Conservation (phyloP, 2,329 filamentous ascomycete species). For the Microdochium paspali region DNA sequence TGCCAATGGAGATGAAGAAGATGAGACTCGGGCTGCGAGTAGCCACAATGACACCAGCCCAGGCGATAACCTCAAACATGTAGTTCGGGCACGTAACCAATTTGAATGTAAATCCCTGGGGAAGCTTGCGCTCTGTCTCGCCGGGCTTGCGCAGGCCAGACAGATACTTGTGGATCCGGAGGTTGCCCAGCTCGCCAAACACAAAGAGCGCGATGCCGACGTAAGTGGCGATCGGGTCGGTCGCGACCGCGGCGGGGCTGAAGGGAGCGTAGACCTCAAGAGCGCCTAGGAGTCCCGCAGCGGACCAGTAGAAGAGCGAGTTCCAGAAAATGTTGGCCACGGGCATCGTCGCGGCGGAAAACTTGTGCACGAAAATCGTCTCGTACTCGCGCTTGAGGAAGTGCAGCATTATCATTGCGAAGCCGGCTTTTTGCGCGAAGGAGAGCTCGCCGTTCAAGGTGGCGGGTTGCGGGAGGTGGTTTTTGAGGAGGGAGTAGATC, state of each 20-base stretch:
- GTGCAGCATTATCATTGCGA: constrained; percentile 68
- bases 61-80: constrained; percentile 82
- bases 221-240: constrained; percentile 45
- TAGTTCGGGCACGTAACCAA: constrained; percentile 96
- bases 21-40: constrained; percentile 71
- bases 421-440: constrained; percentile 62
- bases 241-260: constrained; percentile 51
- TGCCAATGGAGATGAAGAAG: constrained; percentile 66
- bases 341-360: constrained; percentile 93
- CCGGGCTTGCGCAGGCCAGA: constrained; percentile 68
- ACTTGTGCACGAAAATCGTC: constrained; percentile 90
- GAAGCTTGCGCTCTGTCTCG: constrained; percentile 81
- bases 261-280: constrained; percentile 77
- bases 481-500: constrained; percentile 31
- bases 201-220: constrained; percentile 62
- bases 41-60: constrained; percentile 73
- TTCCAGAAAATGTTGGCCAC: constrained; percentile 88
- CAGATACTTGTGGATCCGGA: constrained; percentile 70
- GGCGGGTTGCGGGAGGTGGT: constrained; percentile 28
- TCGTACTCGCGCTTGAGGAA: constrained; percentile 94
- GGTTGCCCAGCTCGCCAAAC: constrained; percentile 73
- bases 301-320: constrained; percentile 85
- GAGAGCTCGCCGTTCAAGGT: constrained; percentile 40
- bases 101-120: constrained; percentile 72
- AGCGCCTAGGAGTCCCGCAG: constrained; percentile 72